Conservation (phyloP, 202 grass and related monocot species). For the Cymbopogon flexuosus region DNA sequence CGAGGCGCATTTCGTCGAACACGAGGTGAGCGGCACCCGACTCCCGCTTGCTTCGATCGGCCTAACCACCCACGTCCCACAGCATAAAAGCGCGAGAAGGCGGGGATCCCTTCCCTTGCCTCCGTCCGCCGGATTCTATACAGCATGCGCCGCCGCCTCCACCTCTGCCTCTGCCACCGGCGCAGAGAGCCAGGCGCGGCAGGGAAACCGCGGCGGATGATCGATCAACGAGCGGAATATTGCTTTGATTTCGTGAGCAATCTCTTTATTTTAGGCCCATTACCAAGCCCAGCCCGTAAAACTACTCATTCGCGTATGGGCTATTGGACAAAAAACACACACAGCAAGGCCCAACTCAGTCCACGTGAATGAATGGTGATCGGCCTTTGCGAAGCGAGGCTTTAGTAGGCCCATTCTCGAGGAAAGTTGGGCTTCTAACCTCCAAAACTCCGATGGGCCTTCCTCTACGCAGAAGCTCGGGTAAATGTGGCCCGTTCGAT, state of each 20-base stretch:
- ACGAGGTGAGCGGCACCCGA: background rate
- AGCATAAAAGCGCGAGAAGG: no score
- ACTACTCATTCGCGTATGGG: no score
- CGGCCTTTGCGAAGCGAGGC: no score
- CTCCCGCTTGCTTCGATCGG: background rate
- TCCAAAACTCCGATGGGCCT: no score
- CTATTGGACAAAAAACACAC: background rate
- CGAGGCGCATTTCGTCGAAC: slow-evolving; percentile 29
- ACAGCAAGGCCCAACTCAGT: background rate
- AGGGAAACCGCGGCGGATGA: background rate
- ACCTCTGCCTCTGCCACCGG: background rate
- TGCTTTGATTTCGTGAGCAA: background rate
- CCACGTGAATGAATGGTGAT: background rate
- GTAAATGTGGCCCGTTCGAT: no score
- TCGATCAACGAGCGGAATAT: background rate
- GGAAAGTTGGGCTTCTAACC: no score
- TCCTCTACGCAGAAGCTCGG: no score
- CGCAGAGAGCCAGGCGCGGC: background rate
- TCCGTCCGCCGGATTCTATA: background rate
- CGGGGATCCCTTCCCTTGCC: background rate
- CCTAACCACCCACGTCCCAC: background rate
- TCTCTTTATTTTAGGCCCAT: background rate
- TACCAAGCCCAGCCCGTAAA: background rate
- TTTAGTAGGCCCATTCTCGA: no score
- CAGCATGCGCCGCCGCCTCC: background rate